A percentile compares a stretch with the other conserved stretches of the same genome.
Conservation (phyloP, 805 yeast genomes). For the Cyberlindnera xishuangbannaensis region DNA sequence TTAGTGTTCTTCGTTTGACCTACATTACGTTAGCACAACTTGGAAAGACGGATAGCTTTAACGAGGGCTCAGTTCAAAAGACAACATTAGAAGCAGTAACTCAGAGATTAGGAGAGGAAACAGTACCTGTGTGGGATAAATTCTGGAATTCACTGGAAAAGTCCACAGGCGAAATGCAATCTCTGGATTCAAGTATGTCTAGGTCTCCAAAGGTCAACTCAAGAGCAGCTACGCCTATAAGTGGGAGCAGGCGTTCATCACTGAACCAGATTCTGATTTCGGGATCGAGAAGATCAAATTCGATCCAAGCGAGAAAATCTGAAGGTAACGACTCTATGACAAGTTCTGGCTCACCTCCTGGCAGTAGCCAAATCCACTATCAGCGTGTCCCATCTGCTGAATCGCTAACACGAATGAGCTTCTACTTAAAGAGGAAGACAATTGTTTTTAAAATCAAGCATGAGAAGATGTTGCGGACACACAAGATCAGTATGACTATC, state of each 20-base stretch:
- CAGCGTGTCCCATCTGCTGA: slow-evolving; percentile 20
- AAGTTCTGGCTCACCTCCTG: slow-evolving; percentile 2
- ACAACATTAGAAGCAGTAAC: slow-evolving; percentile 21
- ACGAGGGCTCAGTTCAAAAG: slow-evolving; percentile 15
- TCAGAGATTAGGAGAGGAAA: slow-evolving; percentile 20
- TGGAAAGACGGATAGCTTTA: slow-evolving; percentile 23
- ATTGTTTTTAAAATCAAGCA: slow-evolving; percentile 19
- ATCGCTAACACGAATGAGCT: slow-evolving; percentile 19
- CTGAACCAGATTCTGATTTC: slow-evolving; percentile 14
- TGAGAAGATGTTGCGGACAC: slow-evolving; percentile 9
- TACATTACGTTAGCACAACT: slow-evolving; percentile 35
- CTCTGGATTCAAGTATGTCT: slow-evolving; percentile 20
- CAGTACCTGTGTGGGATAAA: slow-evolving; percentile 26
- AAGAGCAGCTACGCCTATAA: slow-evolving; percentile 22
- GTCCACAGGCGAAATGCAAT: slow-evolving; percentile 25
- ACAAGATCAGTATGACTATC: slow-evolving; percentile 23
- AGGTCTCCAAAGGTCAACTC: slow-evolving; percentile 19
- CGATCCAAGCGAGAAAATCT: slow-evolving; percentile 9
- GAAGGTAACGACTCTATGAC: slow-evolving; percentile 7
- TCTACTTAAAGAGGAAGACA: slow-evolving; percentile 16
- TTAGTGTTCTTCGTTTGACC: slow-evolving; percentile 39
- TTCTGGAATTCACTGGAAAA: slow-evolving; percentile 29
- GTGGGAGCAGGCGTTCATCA: slow-evolving; percentile 18
- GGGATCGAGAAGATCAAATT: slow-evolving; percentile 20
- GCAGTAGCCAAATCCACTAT: too few relatives aligned